Evolutionary conservation across 169 alveolate genomes (phyloP).

Genomic region (Plasmodium sp.): DNA sequence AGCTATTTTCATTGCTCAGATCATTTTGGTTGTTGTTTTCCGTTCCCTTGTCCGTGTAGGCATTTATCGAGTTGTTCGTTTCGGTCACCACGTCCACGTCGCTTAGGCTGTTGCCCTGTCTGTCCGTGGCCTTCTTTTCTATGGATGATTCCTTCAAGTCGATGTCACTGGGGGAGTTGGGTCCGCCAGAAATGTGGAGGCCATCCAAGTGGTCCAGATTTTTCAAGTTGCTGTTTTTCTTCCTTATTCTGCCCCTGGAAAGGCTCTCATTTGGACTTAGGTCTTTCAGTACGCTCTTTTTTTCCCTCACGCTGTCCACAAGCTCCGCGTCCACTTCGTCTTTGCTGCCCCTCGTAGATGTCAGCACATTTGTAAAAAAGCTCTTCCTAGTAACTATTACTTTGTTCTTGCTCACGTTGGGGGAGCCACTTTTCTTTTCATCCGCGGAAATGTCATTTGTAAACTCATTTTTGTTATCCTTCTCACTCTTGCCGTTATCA

Average conservation of each 20-base stretch:
- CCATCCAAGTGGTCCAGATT: not conserved
- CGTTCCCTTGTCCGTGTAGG: not conserved
- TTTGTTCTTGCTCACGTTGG: not conserved
- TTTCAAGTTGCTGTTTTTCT: conserved; percentile 34
- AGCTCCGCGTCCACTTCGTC: not conserved
- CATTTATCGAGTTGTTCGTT: not conserved
- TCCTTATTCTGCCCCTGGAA: not conserved
- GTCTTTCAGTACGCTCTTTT: conserved; percentile 3
- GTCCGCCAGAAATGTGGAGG: not conserved
- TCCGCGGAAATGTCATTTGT: not conserved
- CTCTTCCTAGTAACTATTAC: conserved; percentile 13
- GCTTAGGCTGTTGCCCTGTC: not conserved
- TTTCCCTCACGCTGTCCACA: not conserved
- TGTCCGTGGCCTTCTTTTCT: not conserved
- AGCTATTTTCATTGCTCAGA: not conserved
- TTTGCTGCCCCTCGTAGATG: not conserved
- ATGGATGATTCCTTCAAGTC: not conserved
- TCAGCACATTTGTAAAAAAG: conserved; percentile 26
- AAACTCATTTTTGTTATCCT: not conserved
- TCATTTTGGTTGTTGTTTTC: not conserved
- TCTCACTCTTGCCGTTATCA: not conserved
- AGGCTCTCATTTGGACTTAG: not conserved
- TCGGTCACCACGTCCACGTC: not conserved
- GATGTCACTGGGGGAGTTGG: not conserved
- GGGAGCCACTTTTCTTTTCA: not conserved